These are phyloP conservation scores for Blastocystis sp. DNA, from an alignment of 352 stramenopile species.

Conservation along the genomic window DNA sequence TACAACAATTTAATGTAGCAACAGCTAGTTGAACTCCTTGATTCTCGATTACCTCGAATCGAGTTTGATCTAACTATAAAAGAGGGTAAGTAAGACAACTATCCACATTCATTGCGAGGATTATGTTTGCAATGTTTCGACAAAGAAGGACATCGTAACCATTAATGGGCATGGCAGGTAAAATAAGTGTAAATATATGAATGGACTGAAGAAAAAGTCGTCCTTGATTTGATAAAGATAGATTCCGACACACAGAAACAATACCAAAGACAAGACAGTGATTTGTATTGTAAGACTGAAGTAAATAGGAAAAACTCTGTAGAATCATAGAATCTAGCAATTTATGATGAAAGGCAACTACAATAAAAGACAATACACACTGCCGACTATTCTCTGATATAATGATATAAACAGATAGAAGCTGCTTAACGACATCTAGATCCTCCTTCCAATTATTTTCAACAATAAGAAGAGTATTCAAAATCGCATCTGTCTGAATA, in stretches of 20 bases:
- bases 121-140: neutral
- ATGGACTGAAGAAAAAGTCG: neutral
- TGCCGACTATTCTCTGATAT: neutral
- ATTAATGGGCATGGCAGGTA: neutral
- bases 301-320: neutral
- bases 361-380: neutral
- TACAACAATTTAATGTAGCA: neutral
- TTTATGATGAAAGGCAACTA: neutral
- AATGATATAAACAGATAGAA: constrained; percentile 29
- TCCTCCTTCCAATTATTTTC: constrained; percentile 4
- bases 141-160: constrained; percentile 5
- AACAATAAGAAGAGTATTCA: neutral
- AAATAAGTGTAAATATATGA: neutral
- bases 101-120: neutral
- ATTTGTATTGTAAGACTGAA: neutral
- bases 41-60: neutral
- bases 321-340: neutral
- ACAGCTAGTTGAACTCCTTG: neutral
- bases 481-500: neutral
- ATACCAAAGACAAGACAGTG: neutral
- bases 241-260: neutral
- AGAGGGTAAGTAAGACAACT: neutral
- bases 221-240: constrained; percentile 10
- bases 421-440: neutral
- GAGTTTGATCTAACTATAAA: neutral